These are phyloP conservation scores for Brassica juncea DNA, from an alignment of 345 rosid species.

Conservation along the genomic window DNA sequence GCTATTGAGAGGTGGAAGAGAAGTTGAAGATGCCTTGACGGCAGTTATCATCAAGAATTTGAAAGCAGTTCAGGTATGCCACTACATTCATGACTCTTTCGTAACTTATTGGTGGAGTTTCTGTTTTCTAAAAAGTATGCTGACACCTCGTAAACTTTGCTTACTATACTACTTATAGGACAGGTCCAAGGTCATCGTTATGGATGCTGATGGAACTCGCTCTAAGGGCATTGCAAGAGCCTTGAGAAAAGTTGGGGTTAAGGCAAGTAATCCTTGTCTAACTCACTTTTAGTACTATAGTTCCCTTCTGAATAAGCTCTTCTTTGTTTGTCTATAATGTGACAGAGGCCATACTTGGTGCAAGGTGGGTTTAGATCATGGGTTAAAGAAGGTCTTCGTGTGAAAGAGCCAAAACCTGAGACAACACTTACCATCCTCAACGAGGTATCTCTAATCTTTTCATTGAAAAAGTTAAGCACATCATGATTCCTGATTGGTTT, in stretches of 20 bases:
- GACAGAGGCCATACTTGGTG: conserved; percentile 74
- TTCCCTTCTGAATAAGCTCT: neutral
- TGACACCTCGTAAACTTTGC: conserved; percentile 43
- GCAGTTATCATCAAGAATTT: conserved; percentile 82
- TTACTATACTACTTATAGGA: conserved; percentile 70
- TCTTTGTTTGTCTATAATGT: conserved; percentile 20
- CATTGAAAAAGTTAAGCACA: conserved; percentile 2
- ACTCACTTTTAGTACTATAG: neutral
- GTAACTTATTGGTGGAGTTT: conserved; percentile 3
- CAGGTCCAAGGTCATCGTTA: conserved; percentile 88
- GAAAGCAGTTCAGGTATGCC: conserved; percentile 69
- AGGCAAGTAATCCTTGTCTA: conserved; percentile 49
- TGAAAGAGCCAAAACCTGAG: conserved; percentile 83
- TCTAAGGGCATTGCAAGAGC: conserved; percentile 93
- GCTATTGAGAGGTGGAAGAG: conserved; percentile 68
- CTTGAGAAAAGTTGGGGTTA: conserved; percentile 77
- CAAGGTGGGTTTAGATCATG: conserved; percentile 90
- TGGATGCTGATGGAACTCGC: conserved; percentile 89
- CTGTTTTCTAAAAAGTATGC: neutral
- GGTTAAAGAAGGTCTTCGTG: conserved; percentile 69
- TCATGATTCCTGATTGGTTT: conserved; percentile 11
- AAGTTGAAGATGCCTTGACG: conserved; percentile 64
- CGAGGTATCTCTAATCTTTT: conserved; percentile 51
- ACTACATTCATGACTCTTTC: conserved; percentile 11
- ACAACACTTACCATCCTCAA: conserved; percentile 74